Evolutionary conservation across 2,329 filamentous ascomycete species (phyloP).

Genomic region (Penicillium decumbens): DNA sequence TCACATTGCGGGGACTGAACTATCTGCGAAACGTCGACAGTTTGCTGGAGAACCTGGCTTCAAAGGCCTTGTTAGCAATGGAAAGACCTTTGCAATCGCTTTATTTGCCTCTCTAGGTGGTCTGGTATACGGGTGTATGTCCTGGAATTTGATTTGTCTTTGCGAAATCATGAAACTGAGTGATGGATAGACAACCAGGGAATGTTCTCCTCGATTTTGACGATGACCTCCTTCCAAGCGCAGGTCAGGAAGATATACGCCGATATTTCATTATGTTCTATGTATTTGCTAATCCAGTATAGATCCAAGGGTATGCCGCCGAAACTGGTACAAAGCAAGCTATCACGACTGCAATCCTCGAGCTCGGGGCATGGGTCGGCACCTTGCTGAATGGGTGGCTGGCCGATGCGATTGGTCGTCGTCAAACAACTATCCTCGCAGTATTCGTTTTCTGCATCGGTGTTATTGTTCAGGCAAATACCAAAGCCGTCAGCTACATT

Average conservation of each 20-base stretch:
- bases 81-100: slow-evolving; percentile 53
- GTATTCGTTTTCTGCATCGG: slow-evolving; percentile 35
- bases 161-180: too few species aligned
- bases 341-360: slow-evolving; percentile 40
- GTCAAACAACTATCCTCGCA: slow-evolving; percentile 31
- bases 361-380: slow-evolving; percentile 39
- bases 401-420: slow-evolving; percentile 35
- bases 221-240: slow-evolving; percentile 46
- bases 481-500: slow-evolving; percentile 29
- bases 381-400: slow-evolving; percentile 37
- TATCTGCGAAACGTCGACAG: too few species aligned
- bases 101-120: slow-evolving; percentile 52
- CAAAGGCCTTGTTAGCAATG: slow-evolving; percentile 48
- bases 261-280: too few species aligned
- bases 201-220: slow-evolving; percentile 66
- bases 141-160: too few species aligned
- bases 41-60: too few species aligned
- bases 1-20: too few species aligned
- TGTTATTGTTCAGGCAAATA: slow-evolving; percentile 37
- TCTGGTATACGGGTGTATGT: slow-evolving; percentile 55
- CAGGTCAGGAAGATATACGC: slow-evolving; percentile 36
- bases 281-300: background rate
- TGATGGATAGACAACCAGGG: slow-evolving; percentile 59
- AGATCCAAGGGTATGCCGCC: slow-evolving; percentile 29
- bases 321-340: slow-evolving; percentile 27